These are phyloP conservation scores for Colletotrichum acutatum DNA, from an alignment of 2,329 filamentous ascomycete genomes.

Conservation along the genomic window DNA sequence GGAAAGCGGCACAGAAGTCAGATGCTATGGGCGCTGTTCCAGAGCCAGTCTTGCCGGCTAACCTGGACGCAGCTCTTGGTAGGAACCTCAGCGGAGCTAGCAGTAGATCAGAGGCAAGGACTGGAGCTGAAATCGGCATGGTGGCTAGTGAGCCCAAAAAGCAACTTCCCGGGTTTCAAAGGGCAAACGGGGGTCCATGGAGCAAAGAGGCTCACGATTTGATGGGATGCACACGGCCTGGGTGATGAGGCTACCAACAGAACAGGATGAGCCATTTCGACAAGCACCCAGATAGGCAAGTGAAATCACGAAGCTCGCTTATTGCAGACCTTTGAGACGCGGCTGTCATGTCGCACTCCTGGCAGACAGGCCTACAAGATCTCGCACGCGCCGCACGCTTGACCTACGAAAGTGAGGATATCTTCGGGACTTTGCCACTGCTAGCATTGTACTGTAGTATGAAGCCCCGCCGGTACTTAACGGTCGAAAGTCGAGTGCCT, in stretches of 20 bases:
- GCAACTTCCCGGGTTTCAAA: constrained; percentile 56
- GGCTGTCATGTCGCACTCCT: neutral
- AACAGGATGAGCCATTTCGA: neutral
- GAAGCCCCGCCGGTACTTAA: neutral
- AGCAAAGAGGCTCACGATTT: constrained; percentile 76
- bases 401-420: neutral
- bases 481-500: neutral
- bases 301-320: neutral
- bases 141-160: neutral
- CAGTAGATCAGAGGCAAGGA: neutral
- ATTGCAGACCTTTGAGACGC: neutral
- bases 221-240: constrained; percentile 69
- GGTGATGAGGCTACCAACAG: constrained; percentile 6
- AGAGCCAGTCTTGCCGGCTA: constrained; percentile 49
- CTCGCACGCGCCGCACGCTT: neutral
- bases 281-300: neutral
- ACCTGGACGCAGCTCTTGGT: neutral
- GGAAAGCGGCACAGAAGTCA: constrained; percentile 62
- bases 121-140: neutral
- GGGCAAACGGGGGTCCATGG: constrained; percentile 72
- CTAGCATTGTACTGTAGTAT: neutral
- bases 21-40: constrained; percentile 62
- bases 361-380: neutral
- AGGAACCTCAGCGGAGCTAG: neutral
- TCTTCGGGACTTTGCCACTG: neutral